Base-by-base conservation (phyloP, 1,284 basidiomycete species). In the Puccinia hordei region DNA sequence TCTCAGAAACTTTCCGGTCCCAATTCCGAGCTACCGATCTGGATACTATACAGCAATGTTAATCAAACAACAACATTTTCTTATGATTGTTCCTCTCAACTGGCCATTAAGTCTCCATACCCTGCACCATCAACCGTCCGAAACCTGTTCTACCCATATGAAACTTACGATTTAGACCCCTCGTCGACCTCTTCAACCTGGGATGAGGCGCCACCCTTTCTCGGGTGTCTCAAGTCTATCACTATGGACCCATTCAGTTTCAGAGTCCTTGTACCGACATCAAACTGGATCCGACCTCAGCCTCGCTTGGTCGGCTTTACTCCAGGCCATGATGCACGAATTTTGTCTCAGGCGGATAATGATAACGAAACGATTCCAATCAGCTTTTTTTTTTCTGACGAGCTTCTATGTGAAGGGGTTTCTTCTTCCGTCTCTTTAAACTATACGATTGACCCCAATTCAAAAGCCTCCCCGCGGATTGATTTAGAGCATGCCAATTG, bases 141-240 rank as follows among this genome's bases (percentile, higher is more conserved):
- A 82, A 96, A 95, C 85, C 86, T 95, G 51, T 89, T 96, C 82
- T 89, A 90, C 76, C 94, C 94, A 0, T 95, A 91, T 86, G 93
- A 96, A 84, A 88, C 85, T 22, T 90, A 92, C 84, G 88, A 86
- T 0, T 89, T 95, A 41, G 83, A 88, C 74, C 87, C 90, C 66
- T 93, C 93, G 1, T 85, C 87, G 17, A 88, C 88, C 10, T 88
- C 91, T 0, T 92, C 89, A 86, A 87, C 87, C 84, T 88, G 88
- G 81, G 87, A 91, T 82, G 86, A 87, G 46, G 82, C 85, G 30
- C 87, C 90, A 0, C 91, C 92, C 2, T 93, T 85, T 85, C 88
- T 88, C 78, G 94, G 93, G 10, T 95, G 94, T 87, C 85, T 95
- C 71, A 85, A 85, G 0, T 86, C 83, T 22, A 83, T 95, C 83